Percentiles rank a stretch among this genome's conserved stretches.
These are phyloP conservation scores for Eucalyptus caleyi DNA, from an alignment of 345 rosid species.

Conservation along the genomic window DNA sequence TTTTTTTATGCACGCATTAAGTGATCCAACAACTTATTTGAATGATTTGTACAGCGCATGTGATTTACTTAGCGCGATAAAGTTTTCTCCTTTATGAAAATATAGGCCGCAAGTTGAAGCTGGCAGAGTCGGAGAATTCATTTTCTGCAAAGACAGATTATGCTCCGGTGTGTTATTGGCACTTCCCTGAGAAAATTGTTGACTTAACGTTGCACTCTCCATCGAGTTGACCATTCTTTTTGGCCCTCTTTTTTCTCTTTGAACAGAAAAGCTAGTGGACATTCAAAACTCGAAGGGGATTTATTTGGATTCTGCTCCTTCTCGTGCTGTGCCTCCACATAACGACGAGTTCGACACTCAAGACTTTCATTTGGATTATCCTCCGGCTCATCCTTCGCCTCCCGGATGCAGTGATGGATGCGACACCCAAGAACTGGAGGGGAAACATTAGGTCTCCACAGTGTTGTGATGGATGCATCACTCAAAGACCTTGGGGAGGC, in stretches of 20 bases:
- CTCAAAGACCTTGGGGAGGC: neutral
- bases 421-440: neutral
- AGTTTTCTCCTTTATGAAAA: neutral
- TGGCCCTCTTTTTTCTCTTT: neutral
- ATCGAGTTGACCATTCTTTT: neutral
- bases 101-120: neutral
- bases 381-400: too few relatives aligned
- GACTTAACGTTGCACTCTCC: neutral
- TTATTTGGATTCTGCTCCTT: neutral
- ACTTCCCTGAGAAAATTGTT: neutral
- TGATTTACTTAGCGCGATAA: neutral
- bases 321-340: too few relatives aligned
- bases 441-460: too few relatives aligned
- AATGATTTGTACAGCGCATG: neutral
- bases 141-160: neutral
- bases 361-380: too few relatives aligned
- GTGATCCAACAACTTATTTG: neutral
- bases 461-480: too few relatives aligned
- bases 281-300: neutral
- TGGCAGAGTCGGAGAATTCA: neutral
- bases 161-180: neutral
- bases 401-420: too few relatives aligned
- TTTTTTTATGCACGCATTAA: neutral
- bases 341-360: too few relatives aligned
- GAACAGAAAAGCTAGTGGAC: neutral